phyloP scores from a whole-genome alignment of 2,329 filamentous ascomycete genomes.

The Aspergillus latus region DNA sequence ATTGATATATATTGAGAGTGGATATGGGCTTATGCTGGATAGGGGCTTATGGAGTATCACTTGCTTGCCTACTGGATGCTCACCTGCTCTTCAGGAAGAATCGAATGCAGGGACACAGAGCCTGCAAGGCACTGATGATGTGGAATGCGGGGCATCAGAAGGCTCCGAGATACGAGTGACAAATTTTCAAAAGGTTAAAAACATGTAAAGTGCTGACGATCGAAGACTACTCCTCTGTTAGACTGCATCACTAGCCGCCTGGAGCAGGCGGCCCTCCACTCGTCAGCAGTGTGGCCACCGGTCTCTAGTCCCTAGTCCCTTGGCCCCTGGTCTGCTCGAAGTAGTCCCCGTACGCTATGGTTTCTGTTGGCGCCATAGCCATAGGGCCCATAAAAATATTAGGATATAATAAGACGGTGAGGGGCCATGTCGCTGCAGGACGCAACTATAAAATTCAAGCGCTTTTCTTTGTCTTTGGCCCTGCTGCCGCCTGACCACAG shows the following conservation, averaged over 20 bases:
- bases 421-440: constrained; percentile 1
- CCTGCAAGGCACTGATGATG: background rate
- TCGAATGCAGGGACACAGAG: background rate
- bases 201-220: constrained; percentile 3
- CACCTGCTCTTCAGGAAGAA: background rate
- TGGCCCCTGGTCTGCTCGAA: too few species aligned
- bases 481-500: constrained; percentile 4
- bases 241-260: constrained; percentile 7
- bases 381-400: background rate
- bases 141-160: constrained; percentile 1
- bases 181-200: background rate
- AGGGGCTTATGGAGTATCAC: background rate
- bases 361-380: constrained; percentile 11
- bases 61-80: background rate
- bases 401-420: constrained; percentile 7
- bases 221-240: background rate
- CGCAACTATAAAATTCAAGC: background rate
- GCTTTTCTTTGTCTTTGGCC: background rate
- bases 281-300: constrained; percentile 3
- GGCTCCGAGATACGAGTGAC: background rate
- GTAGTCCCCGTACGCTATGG: background rate
- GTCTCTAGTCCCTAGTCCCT: background rate
- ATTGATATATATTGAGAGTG: background rate
- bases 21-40: background rate
- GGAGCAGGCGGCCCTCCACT: constrained; percentile 8